phyloP scores from a whole-genome alignment of 345 rosid species.

The Citrus trifoliata region DNA sequence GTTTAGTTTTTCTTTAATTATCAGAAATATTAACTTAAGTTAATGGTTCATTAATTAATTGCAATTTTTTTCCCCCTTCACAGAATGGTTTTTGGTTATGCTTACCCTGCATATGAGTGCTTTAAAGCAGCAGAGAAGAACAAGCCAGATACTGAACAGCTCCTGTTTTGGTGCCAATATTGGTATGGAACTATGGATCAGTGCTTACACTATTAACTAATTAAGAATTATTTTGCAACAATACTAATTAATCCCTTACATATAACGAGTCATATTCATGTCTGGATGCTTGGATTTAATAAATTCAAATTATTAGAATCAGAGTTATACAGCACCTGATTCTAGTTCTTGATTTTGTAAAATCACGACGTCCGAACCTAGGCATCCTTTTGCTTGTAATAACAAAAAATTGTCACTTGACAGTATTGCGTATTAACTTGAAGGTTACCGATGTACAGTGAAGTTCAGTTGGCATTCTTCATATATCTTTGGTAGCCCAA shows the following conservation, averaged over 20 bases:
- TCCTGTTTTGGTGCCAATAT: slow-evolving; percentile 82
- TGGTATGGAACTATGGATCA: slow-evolving; percentile 39
- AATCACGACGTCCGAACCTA: too few species aligned
- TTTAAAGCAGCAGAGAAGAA: slow-evolving; percentile 64
- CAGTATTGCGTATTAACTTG: not conserved
- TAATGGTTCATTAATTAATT: not conserved
- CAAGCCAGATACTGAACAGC: slow-evolving; percentile 46
- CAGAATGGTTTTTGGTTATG: slow-evolving; percentile 74
- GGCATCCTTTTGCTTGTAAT: not conserved
- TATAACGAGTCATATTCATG: too few species aligned
- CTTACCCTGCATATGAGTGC: slow-evolving; percentile 79
- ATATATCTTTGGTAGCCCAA: slow-evolving; percentile 75
- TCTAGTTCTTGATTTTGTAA: too few species aligned
- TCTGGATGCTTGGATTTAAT: too few species aligned
- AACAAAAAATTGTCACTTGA: too few species aligned
- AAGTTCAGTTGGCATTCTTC: slow-evolving; percentile 76
- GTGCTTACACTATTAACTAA: too few species aligned
- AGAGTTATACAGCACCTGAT: too few species aligned
- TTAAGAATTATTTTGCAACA: too few species aligned
- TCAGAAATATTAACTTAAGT: not conserved
- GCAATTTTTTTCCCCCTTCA: not conserved
- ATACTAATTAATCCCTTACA: too few species aligned
- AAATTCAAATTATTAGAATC: too few species aligned
- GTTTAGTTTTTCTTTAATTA: not conserved
- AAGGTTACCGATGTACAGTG: slow-evolving; percentile 83